phyloP scores from a whole-genome alignment of 768 basidiomycete species.

The Erythrobasidium yunnanense region DNA sequence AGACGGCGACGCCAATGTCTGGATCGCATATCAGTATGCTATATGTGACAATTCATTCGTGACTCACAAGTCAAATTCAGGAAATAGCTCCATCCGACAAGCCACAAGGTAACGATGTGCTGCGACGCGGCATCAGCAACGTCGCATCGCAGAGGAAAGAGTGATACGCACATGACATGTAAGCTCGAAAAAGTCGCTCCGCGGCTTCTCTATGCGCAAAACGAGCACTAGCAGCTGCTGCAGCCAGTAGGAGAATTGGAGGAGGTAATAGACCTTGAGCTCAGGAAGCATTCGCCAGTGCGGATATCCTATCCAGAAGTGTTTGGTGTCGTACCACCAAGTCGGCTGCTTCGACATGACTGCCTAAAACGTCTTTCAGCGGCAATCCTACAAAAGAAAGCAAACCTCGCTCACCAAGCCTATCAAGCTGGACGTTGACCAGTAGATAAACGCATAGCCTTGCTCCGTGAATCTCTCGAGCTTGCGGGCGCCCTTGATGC shows the following conservation, averaged over 20 bases:
- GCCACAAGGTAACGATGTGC: conserved; percentile 88
- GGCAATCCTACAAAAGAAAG: not conserved
- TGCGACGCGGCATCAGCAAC: conserved; percentile 21
- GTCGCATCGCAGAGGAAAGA: not conserved
- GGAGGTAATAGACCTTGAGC: conserved; percentile 83
- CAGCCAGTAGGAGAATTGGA: conserved; percentile 87
- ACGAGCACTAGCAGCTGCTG: conserved; percentile 81
- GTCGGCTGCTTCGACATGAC: conserved; percentile 74
- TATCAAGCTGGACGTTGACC: conserved; percentile 56
- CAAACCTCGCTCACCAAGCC: conserved; percentile 56
- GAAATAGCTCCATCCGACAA: conserved; percentile 60
- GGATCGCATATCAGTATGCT: not conserved
- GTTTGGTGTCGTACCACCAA: conserved; percentile 70
- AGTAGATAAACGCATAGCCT: conserved; percentile 75
- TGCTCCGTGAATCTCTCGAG: conserved; percentile 82
- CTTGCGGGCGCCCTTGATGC: conserved; percentile 58
- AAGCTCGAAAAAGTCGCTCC: conserved; percentile 79
- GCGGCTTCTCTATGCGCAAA: conserved; percentile 79
- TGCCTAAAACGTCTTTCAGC: conserved; percentile 46
- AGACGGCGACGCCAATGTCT: conserved; percentile 75
- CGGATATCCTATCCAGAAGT: conserved; percentile 62
- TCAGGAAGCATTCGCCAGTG: conserved; percentile 58
- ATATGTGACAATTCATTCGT: not conserved
- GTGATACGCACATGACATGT: conserved; percentile 46
- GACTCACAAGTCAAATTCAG: conserved; percentile 26